Percentiles rank a stretch among this genome's conserved stretches.
phyloP scores from a whole-genome alignment of 164 flowering plant genomes.

The Vitis rotundifolia region DNA sequence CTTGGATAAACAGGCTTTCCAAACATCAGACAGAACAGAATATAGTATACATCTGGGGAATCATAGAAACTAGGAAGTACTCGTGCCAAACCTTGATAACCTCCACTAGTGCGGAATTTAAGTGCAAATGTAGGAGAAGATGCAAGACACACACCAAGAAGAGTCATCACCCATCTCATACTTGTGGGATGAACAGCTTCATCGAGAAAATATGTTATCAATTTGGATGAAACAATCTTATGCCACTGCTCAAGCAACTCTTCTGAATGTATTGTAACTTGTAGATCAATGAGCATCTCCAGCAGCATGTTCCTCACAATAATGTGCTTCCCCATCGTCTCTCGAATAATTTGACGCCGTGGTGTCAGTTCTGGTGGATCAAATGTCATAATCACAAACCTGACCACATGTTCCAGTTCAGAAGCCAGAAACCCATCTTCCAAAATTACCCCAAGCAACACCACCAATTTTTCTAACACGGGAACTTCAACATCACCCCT shows the following conservation, averaged over 20 bases:
- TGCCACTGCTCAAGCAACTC: slow-evolving; percentile 99
- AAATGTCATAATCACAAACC: slow-evolving; percentile 97
- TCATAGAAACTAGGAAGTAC: slow-evolving; percentile 94
- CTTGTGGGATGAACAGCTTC: slow-evolving; percentile 99
- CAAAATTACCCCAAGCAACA: slow-evolving; percentile 89
- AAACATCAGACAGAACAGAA: slow-evolving; percentile 90
- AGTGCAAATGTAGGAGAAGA: slow-evolving; percentile 92
- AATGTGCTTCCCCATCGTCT: slow-evolving; percentile 97
- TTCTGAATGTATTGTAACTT: slow-evolving; percentile 81
- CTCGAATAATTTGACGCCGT: slow-evolving; percentile 60
- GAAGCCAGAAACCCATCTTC: slow-evolving; percentile 94
- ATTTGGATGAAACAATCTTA: slow-evolving; percentile 89
- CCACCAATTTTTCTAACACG: slow-evolving; percentile 89
- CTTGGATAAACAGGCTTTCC: slow-evolving; percentile 98
- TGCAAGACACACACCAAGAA: slow-evolving; percentile 93
- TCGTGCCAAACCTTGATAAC: slow-evolving; percentile 81
- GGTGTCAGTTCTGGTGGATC: slow-evolving; percentile 81
- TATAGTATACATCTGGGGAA: slow-evolving; percentile 96
- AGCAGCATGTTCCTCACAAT: slow-evolving; percentile 95
- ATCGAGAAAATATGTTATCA: slow-evolving; percentile 93
- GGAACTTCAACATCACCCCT: slow-evolving; percentile 99
- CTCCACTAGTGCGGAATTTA: slow-evolving; percentile 90
- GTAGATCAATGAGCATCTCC: slow-evolving; percentile 98
- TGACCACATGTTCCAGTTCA: slow-evolving; percentile 92
- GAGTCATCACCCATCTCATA: slow-evolving; percentile 99